Evolutionary conservation across 2,329 filamentous ascomycete genomes (phyloP), one percentile per base, ranked within the genome.

Genomic region (Phyllosticta capitalensis): DNA sequence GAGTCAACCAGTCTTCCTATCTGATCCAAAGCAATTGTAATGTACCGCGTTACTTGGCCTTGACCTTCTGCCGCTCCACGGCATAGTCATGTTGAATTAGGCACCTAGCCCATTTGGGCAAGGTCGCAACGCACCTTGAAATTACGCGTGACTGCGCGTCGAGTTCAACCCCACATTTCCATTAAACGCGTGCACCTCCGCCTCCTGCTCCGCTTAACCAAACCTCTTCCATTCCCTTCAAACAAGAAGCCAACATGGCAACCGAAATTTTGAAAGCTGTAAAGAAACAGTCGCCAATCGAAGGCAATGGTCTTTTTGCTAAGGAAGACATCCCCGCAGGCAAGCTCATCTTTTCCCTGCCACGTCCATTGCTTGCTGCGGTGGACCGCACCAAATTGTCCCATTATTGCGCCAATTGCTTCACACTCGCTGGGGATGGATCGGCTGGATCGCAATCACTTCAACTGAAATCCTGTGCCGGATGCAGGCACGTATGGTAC

Each of bases 321-420:
- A 75, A 71, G 5, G 67, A 72, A 22, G 67, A 75, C n/a, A 76
- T 84, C 59, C 64, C 69, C 5, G 66, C 76, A 0, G 81, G 81
- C 12, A 74, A 79, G 33, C 67, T 78, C 49, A 71, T 86, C 30
- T 65, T 82, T 38, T 66, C 72, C 9, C 69, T 83, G 33, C 69
- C 73, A n/a, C 74, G 76, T 19, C 82, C 82, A 1, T 76, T 84
- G 54, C 70, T 83, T 50, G 77, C 78, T 1, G 80, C 81, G 17
- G 69, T 85, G 1, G 81, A 85, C 61, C 75, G 76, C 1, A 68
- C 72, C 2, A 73, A 78, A n/a, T 66, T 85, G 5, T 67, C 69
- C 4, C 79, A 81, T 63, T 81, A 78, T 14, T 87, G 84, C 67
- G 78, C 80, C 38, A 80, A 80, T 61, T 87, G 84, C 68, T 82